Evolutionary conservation across 129 eudicot genomes (phyloP).

Genomic region (Lactuca saligna): DNA sequence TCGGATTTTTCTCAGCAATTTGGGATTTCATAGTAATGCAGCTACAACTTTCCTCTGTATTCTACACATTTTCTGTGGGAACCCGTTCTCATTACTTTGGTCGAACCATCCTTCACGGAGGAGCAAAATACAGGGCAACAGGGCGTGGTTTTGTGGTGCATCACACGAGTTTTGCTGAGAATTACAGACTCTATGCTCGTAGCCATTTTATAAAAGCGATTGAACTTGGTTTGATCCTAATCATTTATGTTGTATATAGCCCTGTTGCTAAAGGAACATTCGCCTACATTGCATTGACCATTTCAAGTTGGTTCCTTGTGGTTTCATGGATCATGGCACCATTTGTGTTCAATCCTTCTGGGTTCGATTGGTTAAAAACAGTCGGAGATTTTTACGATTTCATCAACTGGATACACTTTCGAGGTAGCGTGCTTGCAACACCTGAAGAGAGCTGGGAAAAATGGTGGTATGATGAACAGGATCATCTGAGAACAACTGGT

Average conservation of each 20-base stretch:
- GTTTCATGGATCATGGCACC: slow-evolving; percentile 92
- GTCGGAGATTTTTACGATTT: slow-evolving; percentile 84
- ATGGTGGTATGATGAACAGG: slow-evolving; percentile 98
- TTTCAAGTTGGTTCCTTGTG: slow-evolving; percentile 90
- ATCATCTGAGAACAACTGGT: slow-evolving; percentile 90
- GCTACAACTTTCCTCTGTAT: slow-evolving; percentile 85
- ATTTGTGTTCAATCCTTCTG: slow-evolving; percentile 82
- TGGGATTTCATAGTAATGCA: no score
- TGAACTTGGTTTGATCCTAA: slow-evolving; percentile 79
- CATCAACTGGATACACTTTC: slow-evolving; percentile 86
- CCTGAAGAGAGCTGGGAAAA: slow-evolving; percentile 89
- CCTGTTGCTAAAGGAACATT: slow-evolving; percentile 81
- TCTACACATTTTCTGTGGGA: slow-evolving; percentile 85
- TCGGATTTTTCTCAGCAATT: no score
- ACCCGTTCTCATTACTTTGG: slow-evolving; percentile 94
- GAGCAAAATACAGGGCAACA: slow-evolving; percentile 94
- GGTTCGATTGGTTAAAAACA: slow-evolving; percentile 92
- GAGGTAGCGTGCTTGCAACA: slow-evolving; percentile 77
- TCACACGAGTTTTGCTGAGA: slow-evolving; percentile 83
- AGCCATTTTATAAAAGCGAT: slow-evolving; percentile 95
- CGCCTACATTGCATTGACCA: slow-evolving; percentile 72
- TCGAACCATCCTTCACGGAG: slow-evolving; percentile 91
- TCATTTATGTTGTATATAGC: slow-evolving; percentile 73
- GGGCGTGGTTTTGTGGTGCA: slow-evolving; percentile 98
- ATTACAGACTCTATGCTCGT: slow-evolving; percentile 81